These are phyloP conservation scores for Elymus sibiricus DNA, from an alignment of 176 grass and related monocot species.

Conservation along the genomic window DNA sequence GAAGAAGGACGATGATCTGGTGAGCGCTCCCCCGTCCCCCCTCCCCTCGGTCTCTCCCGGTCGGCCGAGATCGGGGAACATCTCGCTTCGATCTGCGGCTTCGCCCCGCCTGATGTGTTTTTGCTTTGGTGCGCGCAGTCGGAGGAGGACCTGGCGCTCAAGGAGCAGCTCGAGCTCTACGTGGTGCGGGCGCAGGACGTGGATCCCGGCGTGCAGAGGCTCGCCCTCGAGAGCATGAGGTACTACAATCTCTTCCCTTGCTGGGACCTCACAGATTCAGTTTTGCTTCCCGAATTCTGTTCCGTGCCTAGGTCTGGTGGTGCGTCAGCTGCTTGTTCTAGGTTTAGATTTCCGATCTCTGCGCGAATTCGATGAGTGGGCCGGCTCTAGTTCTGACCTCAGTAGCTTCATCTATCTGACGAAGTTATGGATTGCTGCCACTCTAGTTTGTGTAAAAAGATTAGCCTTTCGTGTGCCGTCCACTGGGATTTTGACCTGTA, in stretches of 20 bases:
- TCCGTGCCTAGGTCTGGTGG: not conserved
- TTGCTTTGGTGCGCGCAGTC: constrained; percentile 44
- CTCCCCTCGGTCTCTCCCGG: not conserved
- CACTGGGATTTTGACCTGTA: not conserved
- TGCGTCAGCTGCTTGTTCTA: not conserved
- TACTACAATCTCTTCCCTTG: not conserved
- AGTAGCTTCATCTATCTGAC: not conserved
- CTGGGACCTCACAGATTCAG: not conserved
- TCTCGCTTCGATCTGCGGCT: constrained; percentile 17
- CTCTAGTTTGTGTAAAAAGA: not conserved
- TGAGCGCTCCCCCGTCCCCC: not conserved
- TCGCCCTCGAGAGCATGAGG: constrained; percentile 98
- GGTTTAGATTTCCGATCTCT: not conserved
- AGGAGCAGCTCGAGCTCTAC: constrained; percentile 94
- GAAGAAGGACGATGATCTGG: constrained; percentile 84
- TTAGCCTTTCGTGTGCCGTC: not conserved
- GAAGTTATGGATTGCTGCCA: not conserved
- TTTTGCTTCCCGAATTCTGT: not conserved
- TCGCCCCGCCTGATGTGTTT: not conserved
- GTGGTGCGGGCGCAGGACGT: constrained; percentile 72
- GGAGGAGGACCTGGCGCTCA: constrained; percentile 90
- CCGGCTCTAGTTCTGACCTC: not conserved
- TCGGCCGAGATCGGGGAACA: not conserved
- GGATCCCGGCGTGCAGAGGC: constrained; percentile 84
- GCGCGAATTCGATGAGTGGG: not conserved